These are phyloP conservation scores for Lactuca saligna DNA, from an alignment of 129 eudicot species.

Conservation along the genomic window DNA sequence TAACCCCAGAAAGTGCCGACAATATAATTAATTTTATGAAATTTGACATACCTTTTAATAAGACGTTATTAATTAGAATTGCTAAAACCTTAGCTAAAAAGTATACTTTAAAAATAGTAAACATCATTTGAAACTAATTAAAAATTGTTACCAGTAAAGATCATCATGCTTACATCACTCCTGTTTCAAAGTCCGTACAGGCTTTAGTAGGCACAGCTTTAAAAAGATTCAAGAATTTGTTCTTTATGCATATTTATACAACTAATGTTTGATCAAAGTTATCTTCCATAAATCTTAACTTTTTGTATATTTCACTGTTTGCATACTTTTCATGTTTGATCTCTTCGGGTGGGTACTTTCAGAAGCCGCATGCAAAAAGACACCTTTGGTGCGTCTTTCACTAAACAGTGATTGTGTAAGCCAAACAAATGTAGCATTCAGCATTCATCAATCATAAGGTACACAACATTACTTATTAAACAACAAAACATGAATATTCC, in stretches of 20 bases:
- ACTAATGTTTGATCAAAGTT: background rate
- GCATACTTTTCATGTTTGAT: background rate
- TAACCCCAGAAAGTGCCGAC: no score
- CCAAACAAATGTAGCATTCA: background rate
- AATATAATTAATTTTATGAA: no score
- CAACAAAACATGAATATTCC: background rate
- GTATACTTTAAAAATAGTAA: no score
- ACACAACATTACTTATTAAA: background rate
- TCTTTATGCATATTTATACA: background rate
- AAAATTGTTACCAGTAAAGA: background rate
- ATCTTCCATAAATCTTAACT: background rate
- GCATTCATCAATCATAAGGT: background rate
- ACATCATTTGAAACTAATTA: no score
- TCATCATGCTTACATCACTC: background rate
- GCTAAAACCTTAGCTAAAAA: no score
- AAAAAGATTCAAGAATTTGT: background rate
- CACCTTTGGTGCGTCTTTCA: background rate
- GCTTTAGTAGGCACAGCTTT: background rate
- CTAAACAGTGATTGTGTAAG: background rate
- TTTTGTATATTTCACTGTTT: background rate
- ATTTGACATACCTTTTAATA: no score
- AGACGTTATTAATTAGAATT: no score
- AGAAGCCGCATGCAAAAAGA: background rate
- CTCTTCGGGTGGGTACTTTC: background rate
- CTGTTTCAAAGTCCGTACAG: background rate